phyloP scores from a whole-genome alignment of 352 stramenopile species.

The Pythium phragmitis region DNA sequence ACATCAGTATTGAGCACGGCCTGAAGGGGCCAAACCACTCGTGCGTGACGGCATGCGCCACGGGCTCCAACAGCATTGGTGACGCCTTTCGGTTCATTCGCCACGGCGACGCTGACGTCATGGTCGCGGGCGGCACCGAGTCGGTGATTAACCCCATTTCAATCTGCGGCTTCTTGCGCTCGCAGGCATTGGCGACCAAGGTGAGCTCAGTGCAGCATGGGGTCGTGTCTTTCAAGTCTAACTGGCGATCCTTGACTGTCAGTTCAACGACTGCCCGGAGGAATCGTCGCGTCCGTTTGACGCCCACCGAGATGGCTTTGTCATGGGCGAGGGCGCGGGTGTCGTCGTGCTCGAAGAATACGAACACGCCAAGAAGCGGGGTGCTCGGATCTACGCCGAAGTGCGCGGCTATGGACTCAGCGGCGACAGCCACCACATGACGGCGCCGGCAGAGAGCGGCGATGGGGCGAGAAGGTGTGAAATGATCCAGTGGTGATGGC shows the following conservation, averaged over 20 bases:
- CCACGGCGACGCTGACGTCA: constrained; percentile 91
- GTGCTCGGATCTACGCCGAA: constrained; percentile 94
- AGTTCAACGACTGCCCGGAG: constrained; percentile 93
- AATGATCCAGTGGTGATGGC: neutral
- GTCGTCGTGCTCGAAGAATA: constrained; percentile 80
- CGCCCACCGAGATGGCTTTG: constrained; percentile 93
- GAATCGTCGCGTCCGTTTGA: constrained; percentile 96
- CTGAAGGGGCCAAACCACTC: constrained; percentile 96
- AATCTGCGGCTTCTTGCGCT: constrained; percentile 93
- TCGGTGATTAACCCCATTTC: constrained; percentile 92
- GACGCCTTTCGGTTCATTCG: constrained; percentile 92
- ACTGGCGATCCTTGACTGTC: neutral
- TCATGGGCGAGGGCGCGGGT: constrained; percentile 91
- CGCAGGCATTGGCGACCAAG: constrained; percentile 94
- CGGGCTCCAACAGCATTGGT: constrained; percentile 95
- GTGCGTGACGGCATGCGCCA: constrained; percentile 96
- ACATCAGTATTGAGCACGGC: constrained; percentile 90
- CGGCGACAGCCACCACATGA: constrained; percentile 96
- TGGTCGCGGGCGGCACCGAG: constrained; percentile 96
- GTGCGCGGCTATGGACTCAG: constrained; percentile 94
- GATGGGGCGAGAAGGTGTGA: constrained; percentile 54
- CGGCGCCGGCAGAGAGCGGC: constrained; percentile 59
- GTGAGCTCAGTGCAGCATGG: constrained; percentile 23
- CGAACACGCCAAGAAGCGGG: constrained; percentile 91
- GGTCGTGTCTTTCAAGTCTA: neutral